Percentiles rank a stretch among this genome's conserved stretches.
These are phyloP conservation scores for Poterioochromonas sp. DNA, from an alignment of 352 stramenopile genomes.

Conservation along the genomic window DNA sequence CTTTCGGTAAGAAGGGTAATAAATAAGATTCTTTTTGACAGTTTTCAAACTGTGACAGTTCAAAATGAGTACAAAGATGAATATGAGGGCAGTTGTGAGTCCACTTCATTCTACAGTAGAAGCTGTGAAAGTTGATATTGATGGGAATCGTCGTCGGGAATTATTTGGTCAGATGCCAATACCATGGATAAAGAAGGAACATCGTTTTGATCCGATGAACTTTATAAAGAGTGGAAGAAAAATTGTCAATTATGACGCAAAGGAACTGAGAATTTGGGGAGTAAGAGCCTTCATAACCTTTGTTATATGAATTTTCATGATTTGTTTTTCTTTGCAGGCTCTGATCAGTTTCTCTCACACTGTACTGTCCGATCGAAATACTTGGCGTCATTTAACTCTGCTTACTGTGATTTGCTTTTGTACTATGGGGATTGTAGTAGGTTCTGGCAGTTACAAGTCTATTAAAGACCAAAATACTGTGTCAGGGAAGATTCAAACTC, in stretches of 20 bases:
- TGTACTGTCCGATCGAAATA: background rate
- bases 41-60: no score
- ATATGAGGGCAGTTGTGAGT: no score
- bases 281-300: background rate
- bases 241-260: constrained; percentile 1
- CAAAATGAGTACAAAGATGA: no score
- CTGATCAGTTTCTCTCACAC: background rate
- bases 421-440: background rate
- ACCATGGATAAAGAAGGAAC: background rate
- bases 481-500: background rate
- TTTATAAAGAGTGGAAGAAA: background rate
- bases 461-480: background rate
- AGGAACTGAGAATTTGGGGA: background rate
- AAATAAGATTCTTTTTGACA: no score
- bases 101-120: no score
- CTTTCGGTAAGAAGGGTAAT: no score
- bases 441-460: no score
- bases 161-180: background rate
- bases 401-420: background rate
- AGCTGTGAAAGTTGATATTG: no score
- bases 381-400: background rate
- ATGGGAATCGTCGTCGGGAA: background rate
- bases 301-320: background rate
- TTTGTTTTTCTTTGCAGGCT: background rate
- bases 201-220: background rate